phyloP scores from a whole-genome alignment of 306 rosid genomes.

The cucumber (Cucumis sativus) region Cucumber_9930_V3 NC_026661.2:20766001-20766500 shows the following conservation, averaged over 20 bases:
- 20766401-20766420: not conserved
- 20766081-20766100: not conserved
- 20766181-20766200: not conserved
- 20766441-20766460: not conserved
- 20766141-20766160: no score
- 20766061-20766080: not conserved
- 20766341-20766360: not conserved
- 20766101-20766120: not conserved
- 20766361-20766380: not conserved
- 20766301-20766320: not conserved
- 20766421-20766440: not conserved
- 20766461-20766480: not conserved
- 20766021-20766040: not conserved
- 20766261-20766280: not conserved
- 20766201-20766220: not conserved
- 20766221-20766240: not conserved
- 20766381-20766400: not conserved
- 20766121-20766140: not conserved
- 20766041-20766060: not conserved
- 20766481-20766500: not conserved
- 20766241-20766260: not conserved
- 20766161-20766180: not conserved
- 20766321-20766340: not conserved
- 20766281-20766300: not conserved
- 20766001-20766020: not conserved